A percentile compares a stretch with the other conserved stretches of the same genome.
phyloP scores from a whole-genome alignment of 441 rosid species.

The Adansonia rubrostipa region DNA sequence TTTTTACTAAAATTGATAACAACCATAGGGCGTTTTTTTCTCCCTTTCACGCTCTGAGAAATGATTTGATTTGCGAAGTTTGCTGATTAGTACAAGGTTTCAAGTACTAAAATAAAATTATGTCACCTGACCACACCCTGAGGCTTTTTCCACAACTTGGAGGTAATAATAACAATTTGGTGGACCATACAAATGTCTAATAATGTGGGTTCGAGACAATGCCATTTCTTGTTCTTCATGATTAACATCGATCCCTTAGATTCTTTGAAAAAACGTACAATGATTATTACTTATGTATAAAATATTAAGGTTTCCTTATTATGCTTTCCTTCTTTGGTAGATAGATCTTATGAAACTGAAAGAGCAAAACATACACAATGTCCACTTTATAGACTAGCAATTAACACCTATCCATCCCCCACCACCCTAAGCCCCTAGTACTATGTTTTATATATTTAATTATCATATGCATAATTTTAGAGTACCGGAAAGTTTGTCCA shows the following conservation, averaged over 20 bases:
- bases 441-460: neutral
- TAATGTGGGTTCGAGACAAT: conserved; percentile 25
- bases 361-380: neutral
- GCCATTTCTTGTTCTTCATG: conserved; percentile 39
- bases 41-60: neutral
- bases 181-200: conserved; percentile 35
- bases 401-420: neutral
- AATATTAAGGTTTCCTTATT: conserved; percentile 26
- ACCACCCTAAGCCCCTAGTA: neutral
- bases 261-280: conserved; percentile 41
- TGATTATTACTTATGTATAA: conserved; percentile 37
- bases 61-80: conserved; percentile 1
- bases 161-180: conserved; percentile 30
- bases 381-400: neutral
- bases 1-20: neutral
- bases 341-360: neutral
- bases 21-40: neutral
- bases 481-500: neutral
- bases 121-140: neutral
- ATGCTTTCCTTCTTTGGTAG: conserved; percentile 16
- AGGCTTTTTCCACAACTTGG: conserved; percentile 28
- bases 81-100: conserved; percentile 29
- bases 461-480: neutral
- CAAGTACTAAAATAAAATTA: neutral
- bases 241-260: conserved; percentile 33